A percentile compares a stretch with the other conserved stretches of the same genome.
These are phyloP conservation scores for Aspergillus unguis DNA, from an alignment of 2,329 filamentous ascomycete species.

Conservation along the genomic window DNA sequence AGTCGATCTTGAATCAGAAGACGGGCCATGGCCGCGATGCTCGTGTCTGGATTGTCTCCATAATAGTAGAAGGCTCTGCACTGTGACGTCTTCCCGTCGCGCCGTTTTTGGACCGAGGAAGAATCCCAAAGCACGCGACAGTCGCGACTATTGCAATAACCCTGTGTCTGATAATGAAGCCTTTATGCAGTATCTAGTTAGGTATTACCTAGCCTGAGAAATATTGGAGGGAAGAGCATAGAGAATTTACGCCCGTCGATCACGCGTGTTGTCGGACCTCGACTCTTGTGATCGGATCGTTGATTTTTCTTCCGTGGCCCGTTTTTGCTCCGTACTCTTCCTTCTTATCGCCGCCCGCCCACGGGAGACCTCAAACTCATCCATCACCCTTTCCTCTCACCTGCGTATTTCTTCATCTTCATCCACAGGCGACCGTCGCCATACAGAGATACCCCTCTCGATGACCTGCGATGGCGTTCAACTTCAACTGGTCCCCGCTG, in stretches of 20 bases:
- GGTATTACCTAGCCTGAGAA: not conserved
- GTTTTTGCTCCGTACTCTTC: conserved; percentile 12
- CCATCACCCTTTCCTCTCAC: conserved; percentile 6
- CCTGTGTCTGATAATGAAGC: no score
- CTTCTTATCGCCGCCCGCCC: conserved; percentile 15
- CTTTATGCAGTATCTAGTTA: no score
- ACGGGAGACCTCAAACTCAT: conserved; percentile 5
- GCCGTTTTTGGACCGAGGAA: not conserved
- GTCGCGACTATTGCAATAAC: not conserved
- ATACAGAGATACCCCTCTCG: conserved; percentile 19
- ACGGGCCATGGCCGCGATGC: not conserved
- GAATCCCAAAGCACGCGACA: not conserved
- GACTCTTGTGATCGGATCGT: no score
- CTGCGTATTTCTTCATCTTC: conserved; percentile 3
- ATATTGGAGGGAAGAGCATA: not conserved
- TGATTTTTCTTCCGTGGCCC: not conserved
- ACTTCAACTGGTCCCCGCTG: conserved; percentile 99
- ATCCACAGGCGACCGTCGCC: conserved; percentile 3
- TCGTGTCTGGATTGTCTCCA: conserved; percentile 1
- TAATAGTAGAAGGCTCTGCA: conserved; percentile 6
- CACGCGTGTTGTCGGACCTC: conserved; percentile 13
- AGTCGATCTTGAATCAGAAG: conserved; percentile 6
- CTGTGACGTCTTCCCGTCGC: conserved; percentile 15
- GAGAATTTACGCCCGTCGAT: conserved; percentile 15
- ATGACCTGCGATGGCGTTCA: conserved; percentile 80